Base-by-base conservation (phyloP, 768 basidiomycete genomes). In the Paxillus involutus region DNA sequence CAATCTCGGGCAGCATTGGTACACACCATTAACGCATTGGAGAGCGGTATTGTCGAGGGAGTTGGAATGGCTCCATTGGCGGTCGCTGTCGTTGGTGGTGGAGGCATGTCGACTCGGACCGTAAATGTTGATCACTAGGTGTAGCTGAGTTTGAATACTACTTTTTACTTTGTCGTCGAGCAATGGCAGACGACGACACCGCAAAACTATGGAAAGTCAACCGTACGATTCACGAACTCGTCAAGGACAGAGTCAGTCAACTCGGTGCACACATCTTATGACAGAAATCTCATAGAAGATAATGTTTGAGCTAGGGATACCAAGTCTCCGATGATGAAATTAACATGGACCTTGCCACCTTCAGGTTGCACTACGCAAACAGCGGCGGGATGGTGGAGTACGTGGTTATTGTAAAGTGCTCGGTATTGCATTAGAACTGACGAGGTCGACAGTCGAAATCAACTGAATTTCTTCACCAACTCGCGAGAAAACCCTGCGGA, bases 171-270 rank as follows among this genome's bases (percentile, higher is more conserved):
- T 33, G 48, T 54, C 49, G 51, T 43, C 44, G 62, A 66, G 65
- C 72, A 63, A 88, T 90, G 86, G 75, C 79, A 59, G 88, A 90
- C 62, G 89, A 91, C 74, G 90, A 92, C 71, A 82, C 86, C 56
- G 89, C 94, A 54, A 86, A 86, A 66, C 80, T 98, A 66, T 98
- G 94, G 93, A 89, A 95, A 66, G 94, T 98, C 58, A 94, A 94
- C 72, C 77, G 92, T 63, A 98, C 97, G 46, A 89, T 98, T 41
- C 95, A 98, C 69, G 96, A 99, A 73, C 85, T 99, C 49, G 92
- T 95, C 58, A 84, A 86, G 70, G 96, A 99, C 71, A 84, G 97
- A 78, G 97, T 98, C 67, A 37, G 58, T 63, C 53, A 54, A 50
- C 51, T 52, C 59, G 32, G 52, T 59, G 37, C 13, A 17, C 32